Percentiles rank a stretch among this genome's conserved stretches.
Conservation (phyloP, 495 filamentous ascomycete genomes). For the Bacidia gigantensis region DNA sequence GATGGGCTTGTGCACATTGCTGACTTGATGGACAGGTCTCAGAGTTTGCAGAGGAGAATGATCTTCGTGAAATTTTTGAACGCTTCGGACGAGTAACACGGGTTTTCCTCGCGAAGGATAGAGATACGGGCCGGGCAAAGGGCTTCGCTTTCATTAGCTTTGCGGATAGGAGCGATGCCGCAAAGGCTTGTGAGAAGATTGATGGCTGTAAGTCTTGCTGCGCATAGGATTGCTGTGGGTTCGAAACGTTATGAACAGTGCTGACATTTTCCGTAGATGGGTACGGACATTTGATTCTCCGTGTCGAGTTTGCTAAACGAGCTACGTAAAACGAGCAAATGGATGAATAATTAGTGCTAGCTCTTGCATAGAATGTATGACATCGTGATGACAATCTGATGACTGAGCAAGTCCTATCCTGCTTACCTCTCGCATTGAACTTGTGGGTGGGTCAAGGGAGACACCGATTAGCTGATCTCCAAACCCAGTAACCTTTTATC, state of each 20-base stretch:
- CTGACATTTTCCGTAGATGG: slow-evolving; percentile 38
- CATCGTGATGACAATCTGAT: not conserved
- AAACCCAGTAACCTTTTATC: no score
- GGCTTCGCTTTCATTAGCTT: slow-evolving; percentile 98
- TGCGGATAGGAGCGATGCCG: slow-evolving; percentile 73
- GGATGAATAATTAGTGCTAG: not conserved
- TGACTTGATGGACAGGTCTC: slow-evolving; percentile 48
- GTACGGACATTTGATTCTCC: slow-evolving; percentile 79
- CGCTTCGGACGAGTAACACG: slow-evolving; percentile 90
- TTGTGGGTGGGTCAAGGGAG: no score
- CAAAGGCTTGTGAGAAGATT: slow-evolving; percentile 89
- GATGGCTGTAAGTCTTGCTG: slow-evolving; percentile 61
- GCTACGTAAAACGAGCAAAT: slow-evolving; percentile 31
- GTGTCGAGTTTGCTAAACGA: slow-evolving; percentile 86
- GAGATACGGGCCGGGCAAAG: slow-evolving; percentile 88
- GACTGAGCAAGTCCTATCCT: no score
- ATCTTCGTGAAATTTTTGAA: slow-evolving; percentile 95
- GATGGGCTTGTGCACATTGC: slow-evolving; percentile 4
- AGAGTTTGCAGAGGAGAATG: slow-evolving; percentile 89
- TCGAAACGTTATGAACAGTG: slow-evolving; percentile 14
- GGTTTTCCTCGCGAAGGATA: slow-evolving; percentile 93
- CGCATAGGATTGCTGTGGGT: not conserved
- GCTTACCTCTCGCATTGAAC: no score
- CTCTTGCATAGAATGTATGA: not conserved
- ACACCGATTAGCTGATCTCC: no score